phyloP scores from a whole-genome alignment of 768 basidiomycete genomes.

The Thelephora ganbajun region DNA sequence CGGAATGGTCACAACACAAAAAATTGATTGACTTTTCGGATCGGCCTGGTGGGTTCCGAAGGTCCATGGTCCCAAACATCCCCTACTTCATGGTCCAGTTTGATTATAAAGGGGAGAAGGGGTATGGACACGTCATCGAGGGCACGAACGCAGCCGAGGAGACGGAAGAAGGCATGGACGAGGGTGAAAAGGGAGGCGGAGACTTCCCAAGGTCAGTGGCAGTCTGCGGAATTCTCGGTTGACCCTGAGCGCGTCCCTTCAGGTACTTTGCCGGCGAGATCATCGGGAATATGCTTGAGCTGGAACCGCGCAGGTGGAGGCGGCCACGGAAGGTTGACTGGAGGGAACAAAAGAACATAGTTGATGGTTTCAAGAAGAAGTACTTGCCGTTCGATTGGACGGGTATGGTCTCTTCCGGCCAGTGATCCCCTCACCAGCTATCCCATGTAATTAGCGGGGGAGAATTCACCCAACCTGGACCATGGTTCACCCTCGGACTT shows the following conservation, averaged over 20 bases:
- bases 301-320: constrained; percentile 80
- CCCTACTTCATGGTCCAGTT: constrained; percentile 99
- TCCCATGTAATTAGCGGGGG: background rate
- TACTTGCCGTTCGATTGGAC: constrained; percentile 81
- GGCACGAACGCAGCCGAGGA: constrained; percentile 56
- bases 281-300: constrained; percentile 78
- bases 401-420: constrained; percentile 32
- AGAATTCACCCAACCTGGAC: no score
- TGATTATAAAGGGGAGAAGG: constrained; percentile 94
- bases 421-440: background rate
- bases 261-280: constrained; percentile 96
- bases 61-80: constrained; percentile 90
- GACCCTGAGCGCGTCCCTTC: background rate
- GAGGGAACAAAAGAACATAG: constrained; percentile 53
- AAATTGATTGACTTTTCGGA: constrained; percentile 90
- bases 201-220: constrained; percentile 70
- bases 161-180: constrained; percentile 50
- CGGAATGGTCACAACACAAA: constrained; percentile 87
- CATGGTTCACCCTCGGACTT: background rate
- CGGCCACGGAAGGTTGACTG: constrained; percentile 65
- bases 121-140: constrained; percentile 97
- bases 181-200: constrained; percentile 82
- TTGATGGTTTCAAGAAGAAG: constrained; percentile 51
- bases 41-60: constrained; percentile 84
- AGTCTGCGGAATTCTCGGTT: background rate